Conservation (phyloP, 1,284 basidiomycete genomes). For the Tremellales sp. region DNA sequence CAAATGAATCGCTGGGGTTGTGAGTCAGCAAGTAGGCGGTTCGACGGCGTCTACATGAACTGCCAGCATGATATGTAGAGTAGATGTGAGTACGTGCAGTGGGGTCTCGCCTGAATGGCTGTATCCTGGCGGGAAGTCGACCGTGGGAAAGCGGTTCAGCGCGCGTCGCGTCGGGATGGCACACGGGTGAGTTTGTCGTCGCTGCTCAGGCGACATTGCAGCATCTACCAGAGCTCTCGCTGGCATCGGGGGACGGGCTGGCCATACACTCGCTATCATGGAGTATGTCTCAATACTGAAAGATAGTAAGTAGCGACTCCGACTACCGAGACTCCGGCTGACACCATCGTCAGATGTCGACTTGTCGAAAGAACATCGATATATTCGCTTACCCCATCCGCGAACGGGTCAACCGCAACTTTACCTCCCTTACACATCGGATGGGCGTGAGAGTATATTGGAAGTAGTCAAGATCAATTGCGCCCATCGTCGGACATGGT, state of each 20-base stretch:
- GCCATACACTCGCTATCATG: constrained; percentile 7
- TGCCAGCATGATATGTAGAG: no score
- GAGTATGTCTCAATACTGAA: constrained; percentile 19
- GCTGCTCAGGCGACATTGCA: neutral
- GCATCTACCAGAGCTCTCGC: neutral
- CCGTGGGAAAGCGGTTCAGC: neutral
- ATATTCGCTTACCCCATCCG: constrained; percentile 42
- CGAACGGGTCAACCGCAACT: constrained; percentile 42
- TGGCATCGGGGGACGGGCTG: no score
- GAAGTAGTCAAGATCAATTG: constrained; percentile 36
- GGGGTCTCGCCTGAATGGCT: no score
- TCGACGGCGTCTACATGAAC: no score
- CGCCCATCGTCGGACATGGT: constrained; percentile 37
- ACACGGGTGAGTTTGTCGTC: neutral
- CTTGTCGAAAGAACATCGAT: constrained; percentile 21
- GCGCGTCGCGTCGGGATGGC: no score
- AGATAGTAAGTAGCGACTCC: constrained; percentile 7
- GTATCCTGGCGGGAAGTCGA: no score
- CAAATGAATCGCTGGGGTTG: no score
- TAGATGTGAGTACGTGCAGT: no score
- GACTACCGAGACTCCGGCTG: neutral
- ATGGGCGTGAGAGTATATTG: constrained; percentile 16
- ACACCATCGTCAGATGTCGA: constrained; percentile 25
- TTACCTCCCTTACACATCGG: constrained; percentile 25
- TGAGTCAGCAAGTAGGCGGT: no score